A percentile compares a stretch with the other conserved stretches of the same genome.
phyloP scores from a whole-genome alignment of 352 stramenopile genomes.

The Phytophthora chlamydospora region DNA sequence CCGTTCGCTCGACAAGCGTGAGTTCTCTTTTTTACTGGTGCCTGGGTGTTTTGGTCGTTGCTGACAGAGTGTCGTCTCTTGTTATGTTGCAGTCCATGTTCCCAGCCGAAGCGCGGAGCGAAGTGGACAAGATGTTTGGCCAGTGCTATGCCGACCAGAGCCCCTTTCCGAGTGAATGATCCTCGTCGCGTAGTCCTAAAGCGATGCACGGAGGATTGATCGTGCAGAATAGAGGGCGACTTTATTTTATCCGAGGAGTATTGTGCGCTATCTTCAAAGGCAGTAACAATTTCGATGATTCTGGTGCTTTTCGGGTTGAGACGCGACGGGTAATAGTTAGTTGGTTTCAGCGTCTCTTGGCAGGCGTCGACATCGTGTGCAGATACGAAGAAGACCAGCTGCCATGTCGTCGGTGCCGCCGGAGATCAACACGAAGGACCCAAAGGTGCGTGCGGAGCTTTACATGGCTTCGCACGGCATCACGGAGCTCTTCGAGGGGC shows the following conservation, averaged over 20 bases:
- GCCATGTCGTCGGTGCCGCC: constrained; percentile 6
- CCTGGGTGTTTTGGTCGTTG: constrained; percentile 1
- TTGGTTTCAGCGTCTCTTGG: constrained; percentile 26
- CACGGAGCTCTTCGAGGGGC: constrained; percentile 69
- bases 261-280: background rate
- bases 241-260: constrained; percentile 8
- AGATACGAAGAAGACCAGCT: background rate
- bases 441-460: constrained; percentile 62
- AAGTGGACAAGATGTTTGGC: constrained; percentile 84
- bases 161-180: constrained; percentile 51
- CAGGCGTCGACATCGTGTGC: background rate
- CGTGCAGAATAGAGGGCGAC: constrained; percentile 31
- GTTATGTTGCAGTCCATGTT: constrained; percentile 71
- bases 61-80: background rate
- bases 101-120: constrained; percentile 55
- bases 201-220: constrained; percentile 8
- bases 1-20: constrained; percentile 76
- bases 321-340: constrained; percentile 3
- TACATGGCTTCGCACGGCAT: constrained; percentile 73
- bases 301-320: background rate
- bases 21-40: background rate
- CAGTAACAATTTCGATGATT: background rate
- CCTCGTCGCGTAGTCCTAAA: constrained; percentile 18
- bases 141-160: constrained; percentile 77
- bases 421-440: constrained; percentile 63